A percentile compares a stretch with the other conserved stretches of the same genome.
Conservation (phyloP, 371 early-diverging fungal species). For the Rhizopus stolonifer region DNA sequence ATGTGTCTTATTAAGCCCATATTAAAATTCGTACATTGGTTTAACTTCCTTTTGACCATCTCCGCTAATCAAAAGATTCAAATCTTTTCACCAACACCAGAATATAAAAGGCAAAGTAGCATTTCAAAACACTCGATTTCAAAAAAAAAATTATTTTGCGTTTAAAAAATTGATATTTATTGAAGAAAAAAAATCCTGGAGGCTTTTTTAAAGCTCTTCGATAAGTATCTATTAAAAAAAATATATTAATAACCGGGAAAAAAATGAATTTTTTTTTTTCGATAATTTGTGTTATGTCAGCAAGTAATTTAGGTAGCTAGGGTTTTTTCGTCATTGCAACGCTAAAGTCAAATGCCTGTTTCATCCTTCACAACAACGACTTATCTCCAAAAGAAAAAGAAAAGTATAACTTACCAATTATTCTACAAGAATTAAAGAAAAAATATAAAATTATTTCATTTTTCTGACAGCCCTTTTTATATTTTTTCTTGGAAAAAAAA, state of each 20-base stretch:
- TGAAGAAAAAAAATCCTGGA: not conserved
- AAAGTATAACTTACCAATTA: conserved; percentile 1
- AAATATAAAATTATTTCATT: not conserved
- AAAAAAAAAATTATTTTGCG: too few relatives aligned
- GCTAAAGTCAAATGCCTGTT: conserved; percentile 55
- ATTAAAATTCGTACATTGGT: too few relatives aligned
- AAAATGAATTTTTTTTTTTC: conserved; percentile 2
- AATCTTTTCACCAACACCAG: too few relatives aligned
- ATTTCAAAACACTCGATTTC: too few relatives aligned
- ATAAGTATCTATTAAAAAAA: not conserved
- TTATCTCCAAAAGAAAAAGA: too few relatives aligned
- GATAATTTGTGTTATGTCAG: conserved; percentile 29
- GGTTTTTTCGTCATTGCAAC: conserved; percentile 44
- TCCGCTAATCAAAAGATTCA: too few relatives aligned
- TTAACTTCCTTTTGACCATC: too few relatives aligned
- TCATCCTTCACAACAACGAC: conserved; percentile 35
- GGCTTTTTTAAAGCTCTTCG: too few relatives aligned
- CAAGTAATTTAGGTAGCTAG: conserved; percentile 41
- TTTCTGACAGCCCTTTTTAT: not conserved
- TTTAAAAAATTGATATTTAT: too few relatives aligned
- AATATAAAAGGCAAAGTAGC: too few relatives aligned
- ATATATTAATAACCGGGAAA: conserved; percentile 1
- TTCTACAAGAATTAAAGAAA: not conserved
- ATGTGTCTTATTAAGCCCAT: too few relatives aligned
- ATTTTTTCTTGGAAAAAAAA: not conserved